These are phyloP conservation scores for Geotrichum cucujoidarum DNA, from an alignment of 1,139 yeast genomes.

Conservation along the genomic window DNA sequence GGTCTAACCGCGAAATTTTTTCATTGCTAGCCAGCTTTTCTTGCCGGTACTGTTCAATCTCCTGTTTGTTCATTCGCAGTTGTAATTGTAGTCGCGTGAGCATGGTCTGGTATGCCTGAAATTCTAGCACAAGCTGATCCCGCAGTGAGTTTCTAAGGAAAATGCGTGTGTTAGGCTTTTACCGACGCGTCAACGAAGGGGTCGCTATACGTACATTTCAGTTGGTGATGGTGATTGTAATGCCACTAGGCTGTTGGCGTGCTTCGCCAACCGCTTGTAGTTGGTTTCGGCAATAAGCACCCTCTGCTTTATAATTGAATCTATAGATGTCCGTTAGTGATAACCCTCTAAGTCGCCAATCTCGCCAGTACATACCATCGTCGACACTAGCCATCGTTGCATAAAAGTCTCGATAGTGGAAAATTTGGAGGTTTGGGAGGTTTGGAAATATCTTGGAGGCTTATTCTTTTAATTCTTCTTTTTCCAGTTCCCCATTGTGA, in stretches of 20 bases:
- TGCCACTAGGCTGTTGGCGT: constrained; percentile 19
- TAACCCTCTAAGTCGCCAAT: background rate
- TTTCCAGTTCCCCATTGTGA: background rate
- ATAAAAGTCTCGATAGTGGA: constrained; percentile 8
- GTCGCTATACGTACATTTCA: constrained; percentile 17
- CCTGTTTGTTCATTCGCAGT: constrained; percentile 27
- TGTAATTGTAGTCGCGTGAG: constrained; percentile 30
- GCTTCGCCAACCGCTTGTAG: constrained; percentile 25
- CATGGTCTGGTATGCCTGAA: constrained; percentile 26
- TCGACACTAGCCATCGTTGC: background rate
- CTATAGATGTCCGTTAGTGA: no score
- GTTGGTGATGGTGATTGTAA: constrained; percentile 6
- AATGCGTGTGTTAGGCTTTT: background rate
- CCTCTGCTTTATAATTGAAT: constrained; percentile 27
- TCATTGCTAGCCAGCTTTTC: constrained; percentile 22
- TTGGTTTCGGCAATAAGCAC: constrained; percentile 28
- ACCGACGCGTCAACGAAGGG: no score
- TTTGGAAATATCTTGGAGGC: background rate
- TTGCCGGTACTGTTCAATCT: constrained; percentile 24
- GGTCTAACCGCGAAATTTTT: constrained; percentile 21
- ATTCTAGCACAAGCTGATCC: constrained; percentile 20
- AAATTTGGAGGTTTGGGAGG: constrained; percentile 3
- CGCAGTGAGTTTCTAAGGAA: constrained; percentile 6
- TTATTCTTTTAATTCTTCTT: background rate
- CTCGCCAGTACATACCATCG: constrained; percentile 6